These are phyloP conservation scores for Plasmopara muralis DNA, from an alignment of 352 stramenopile species.

Conservation along the genomic window DNA sequence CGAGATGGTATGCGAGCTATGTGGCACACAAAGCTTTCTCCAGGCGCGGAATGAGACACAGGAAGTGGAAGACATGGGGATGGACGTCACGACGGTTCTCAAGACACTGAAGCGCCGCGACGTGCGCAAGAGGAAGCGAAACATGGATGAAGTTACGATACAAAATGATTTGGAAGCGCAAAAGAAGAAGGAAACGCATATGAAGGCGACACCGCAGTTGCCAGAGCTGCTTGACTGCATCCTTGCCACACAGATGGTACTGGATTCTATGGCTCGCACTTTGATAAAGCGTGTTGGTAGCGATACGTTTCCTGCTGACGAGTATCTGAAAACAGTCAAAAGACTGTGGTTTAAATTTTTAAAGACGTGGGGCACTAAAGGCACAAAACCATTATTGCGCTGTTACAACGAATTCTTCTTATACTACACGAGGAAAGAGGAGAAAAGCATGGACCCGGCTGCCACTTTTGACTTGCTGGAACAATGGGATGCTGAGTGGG, in stretches of 20 bases:
- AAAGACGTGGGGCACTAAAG: constrained; percentile 52
- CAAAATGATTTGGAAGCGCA: not conserved
- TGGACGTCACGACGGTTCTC: constrained; percentile 32
- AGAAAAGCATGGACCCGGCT: constrained; percentile 41
- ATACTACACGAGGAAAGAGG: constrained; percentile 15
- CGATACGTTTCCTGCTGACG: constrained; percentile 29
- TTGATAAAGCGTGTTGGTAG: constrained; percentile 37
- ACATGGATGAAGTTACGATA: constrained; percentile 6
- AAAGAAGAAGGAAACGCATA: constrained; percentile 4
- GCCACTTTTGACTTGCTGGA: constrained; percentile 58
- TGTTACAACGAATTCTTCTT: constrained; percentile 74
- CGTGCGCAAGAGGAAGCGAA: constrained; percentile 25
- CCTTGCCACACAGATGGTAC: constrained; percentile 51
- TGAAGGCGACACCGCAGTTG: constrained; percentile 9
- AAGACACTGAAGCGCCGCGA: constrained; percentile 35
- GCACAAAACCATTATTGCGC: constrained; percentile 46
- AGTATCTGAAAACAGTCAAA: constrained; percentile 43
- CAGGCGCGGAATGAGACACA: constrained; percentile 80
- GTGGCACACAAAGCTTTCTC: constrained; percentile 75
- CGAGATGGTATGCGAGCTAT: constrained; percentile 81
- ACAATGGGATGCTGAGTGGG: constrained; percentile 55
- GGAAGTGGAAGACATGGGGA: constrained; percentile 64
- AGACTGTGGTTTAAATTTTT: constrained; percentile 68
- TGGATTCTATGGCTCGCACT: constrained; percentile 41
- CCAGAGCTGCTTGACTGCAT: constrained; percentile 52